Evolutionary conservation across 108 stramenopile species (phyloP).

Genomic region (Epithemia pelagica): DNA sequence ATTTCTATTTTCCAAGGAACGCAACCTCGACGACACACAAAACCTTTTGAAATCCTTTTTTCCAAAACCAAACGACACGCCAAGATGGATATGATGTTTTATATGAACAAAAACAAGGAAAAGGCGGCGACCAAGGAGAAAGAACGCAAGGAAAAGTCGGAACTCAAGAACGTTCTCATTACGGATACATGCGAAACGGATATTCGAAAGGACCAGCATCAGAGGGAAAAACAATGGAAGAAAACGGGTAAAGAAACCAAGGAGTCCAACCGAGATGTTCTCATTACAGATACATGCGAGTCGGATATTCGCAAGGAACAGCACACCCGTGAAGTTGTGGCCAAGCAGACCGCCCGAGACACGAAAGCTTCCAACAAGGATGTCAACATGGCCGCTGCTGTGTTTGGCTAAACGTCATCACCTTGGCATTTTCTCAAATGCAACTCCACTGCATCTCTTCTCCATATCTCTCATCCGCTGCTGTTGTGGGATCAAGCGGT

Average conservation of each 20-base stretch:
- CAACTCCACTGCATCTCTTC: too few relatives aligned
- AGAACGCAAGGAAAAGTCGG: neutral
- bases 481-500: too few relatives aligned
- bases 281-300: slow-evolving; percentile 29
- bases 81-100: slow-evolving; percentile 13
- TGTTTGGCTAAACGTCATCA: neutral
- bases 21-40: too few relatives aligned
- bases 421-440: neutral
- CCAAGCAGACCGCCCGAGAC: slow-evolving; percentile 14
- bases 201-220: slow-evolving; percentile 1
- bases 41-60: too few relatives aligned
- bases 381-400: slow-evolving; percentile 16
- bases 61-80: neutral
- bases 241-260: neutral
- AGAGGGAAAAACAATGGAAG: slow-evolving; percentile 12
- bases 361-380: slow-evolving; percentile 15
- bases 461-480: too few relatives aligned
- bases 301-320: slow-evolving; percentile 30
- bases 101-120: slow-evolving; percentile 13
- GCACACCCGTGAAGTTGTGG: slow-evolving; percentile 24
- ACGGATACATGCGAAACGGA: slow-evolving; percentile 12
- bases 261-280: slow-evolving; percentile 7
- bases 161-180: slow-evolving; percentile 18
- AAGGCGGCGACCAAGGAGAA: slow-evolving; percentile 18
- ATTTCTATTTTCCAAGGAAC: too few relatives aligned